phyloP scores from a whole-genome alignment of 2,329 filamentous ascomycete genomes.

The Sarocladium oryzae region DNA sequence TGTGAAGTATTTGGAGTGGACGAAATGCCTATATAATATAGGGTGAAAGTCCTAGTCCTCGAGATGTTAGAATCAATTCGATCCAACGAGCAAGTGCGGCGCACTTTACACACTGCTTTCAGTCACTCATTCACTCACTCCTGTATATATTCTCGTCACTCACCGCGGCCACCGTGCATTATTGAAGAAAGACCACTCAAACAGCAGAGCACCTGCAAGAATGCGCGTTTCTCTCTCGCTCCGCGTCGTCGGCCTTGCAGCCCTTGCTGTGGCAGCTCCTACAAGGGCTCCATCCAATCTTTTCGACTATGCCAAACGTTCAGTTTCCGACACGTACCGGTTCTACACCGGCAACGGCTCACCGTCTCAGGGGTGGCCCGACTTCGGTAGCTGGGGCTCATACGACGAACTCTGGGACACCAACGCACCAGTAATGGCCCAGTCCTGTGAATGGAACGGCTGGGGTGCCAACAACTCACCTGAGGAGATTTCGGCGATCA shows the following conservation, averaged over 20 bases:
- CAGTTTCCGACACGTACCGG: slow-evolving; percentile 14
- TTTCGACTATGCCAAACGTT: neutral
- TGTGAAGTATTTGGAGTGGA: too few relatives aligned
- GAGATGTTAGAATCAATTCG: neutral
- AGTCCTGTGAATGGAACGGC: slow-evolving; percentile 15
- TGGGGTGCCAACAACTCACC: slow-evolving; percentile 14
- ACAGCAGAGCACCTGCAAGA: too few relatives aligned
- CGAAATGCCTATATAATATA: neutral
- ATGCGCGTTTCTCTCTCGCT: slow-evolving; percentile 7
- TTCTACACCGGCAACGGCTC: slow-evolving; percentile 18
- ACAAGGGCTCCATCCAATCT: slow-evolving; percentile 9
- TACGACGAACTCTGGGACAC: slow-evolving; percentile 14
- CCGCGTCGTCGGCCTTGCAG: slow-evolving; percentile 10
- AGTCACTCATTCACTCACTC: neutral
- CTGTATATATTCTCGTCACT: neutral
- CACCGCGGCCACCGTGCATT: too few relatives aligned
- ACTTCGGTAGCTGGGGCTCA: slow-evolving; percentile 11
- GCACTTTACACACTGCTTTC: neutral
- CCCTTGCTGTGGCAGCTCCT: slow-evolving; percentile 7
- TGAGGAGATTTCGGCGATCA: slow-evolving; percentile 14
- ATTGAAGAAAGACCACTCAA: too few relatives aligned
- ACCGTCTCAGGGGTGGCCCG: slow-evolving; percentile 17
- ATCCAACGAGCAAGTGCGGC: neutral
- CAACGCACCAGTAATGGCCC: slow-evolving; percentile 11
- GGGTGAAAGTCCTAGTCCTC: neutral